Percentiles rank a stretch among this genome's conserved stretches.
These are phyloP conservation scores for Russula brevipes DNA, from an alignment of 768 basidiomycete species.

Conservation along the genomic window DNA sequence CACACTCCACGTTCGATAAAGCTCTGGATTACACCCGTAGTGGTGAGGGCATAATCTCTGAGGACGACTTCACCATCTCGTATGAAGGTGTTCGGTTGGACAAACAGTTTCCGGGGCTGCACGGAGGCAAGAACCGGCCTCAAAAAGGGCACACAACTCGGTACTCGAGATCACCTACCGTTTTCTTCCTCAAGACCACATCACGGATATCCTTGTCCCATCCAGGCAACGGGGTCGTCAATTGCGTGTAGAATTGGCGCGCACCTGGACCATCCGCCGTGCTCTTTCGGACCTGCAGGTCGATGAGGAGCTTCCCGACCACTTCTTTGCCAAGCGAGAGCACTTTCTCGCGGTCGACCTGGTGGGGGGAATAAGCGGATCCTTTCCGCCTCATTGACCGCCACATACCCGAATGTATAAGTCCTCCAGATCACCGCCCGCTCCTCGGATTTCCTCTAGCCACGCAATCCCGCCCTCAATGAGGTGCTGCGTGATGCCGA, in stretches of 20 bases:
- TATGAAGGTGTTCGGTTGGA: slow-evolving; percentile 75
- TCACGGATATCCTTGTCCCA: slow-evolving; percentile 77
- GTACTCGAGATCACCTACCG: slow-evolving; percentile 42
- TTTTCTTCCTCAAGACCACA: slow-evolving; percentile 73
- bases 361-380: neutral
- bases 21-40: slow-evolving; percentile 72
- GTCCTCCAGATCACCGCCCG: slow-evolving; percentile 56
- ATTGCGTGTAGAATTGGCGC: slow-evolving; percentile 69
- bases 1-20: slow-evolving; percentile 58
- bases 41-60: slow-evolving; percentile 72
- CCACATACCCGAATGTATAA: slow-evolving; percentile 54
- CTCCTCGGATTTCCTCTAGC: slow-evolving; percentile 61
- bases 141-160: neutral
- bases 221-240: slow-evolving; percentile 65
- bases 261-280: slow-evolving; percentile 80
- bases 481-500: slow-evolving; percentile 80
- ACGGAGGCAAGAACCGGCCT: neutral
- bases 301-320: slow-evolving; percentile 68
- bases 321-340: slow-evolving; percentile 59
- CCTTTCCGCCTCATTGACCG: neutral
- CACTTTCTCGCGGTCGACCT: slow-evolving; percentile 72
- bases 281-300: slow-evolving; percentile 80
- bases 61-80: slow-evolving; percentile 63
- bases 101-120: slow-evolving; percentile 79
- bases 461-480: slow-evolving; percentile 64